Percentiles rank a stretch among this genome's conserved stretches.
These are phyloP conservation scores for Diaporthe ilicicola DNA, from an alignment of 2,329 filamentous ascomycete genomes.

Conservation along the genomic window DNA sequence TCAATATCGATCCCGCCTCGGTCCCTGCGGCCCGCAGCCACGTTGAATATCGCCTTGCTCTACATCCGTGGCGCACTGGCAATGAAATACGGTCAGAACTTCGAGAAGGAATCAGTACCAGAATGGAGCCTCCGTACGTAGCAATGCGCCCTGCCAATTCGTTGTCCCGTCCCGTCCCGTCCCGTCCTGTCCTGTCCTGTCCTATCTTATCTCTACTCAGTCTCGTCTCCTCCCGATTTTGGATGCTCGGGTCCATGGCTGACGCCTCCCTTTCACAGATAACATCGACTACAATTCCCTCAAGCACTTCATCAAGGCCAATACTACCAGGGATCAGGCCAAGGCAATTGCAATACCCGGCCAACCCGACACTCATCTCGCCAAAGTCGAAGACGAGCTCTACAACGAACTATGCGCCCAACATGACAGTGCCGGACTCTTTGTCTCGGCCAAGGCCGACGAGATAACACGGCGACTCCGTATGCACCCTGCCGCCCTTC, in stretches of 20 bases:
- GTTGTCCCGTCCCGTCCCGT: background rate
- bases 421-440: slow-evolving; percentile 80
- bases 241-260: slow-evolving; percentile 30
- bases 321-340: slow-evolving; percentile 77
- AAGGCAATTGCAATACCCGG: slow-evolving; percentile 79
- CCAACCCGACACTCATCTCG: slow-evolving; percentile 65
- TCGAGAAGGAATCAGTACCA: slow-evolving; percentile 79
- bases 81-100: slow-evolving; percentile 82
- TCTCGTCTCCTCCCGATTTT: background rate
- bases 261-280: slow-evolving; percentile 55
- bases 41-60: background rate
- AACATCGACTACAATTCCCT: slow-evolving; percentile 91
- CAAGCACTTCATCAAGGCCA: slow-evolving; percentile 83
- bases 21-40: background rate
- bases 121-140: slow-evolving; percentile 79
- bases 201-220: background rate
- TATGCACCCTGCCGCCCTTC: slow-evolving; percentile 47
- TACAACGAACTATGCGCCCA: slow-evolving; percentile 76
- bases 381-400: slow-evolving; percentile 75
- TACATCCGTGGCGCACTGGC: slow-evolving; percentile 14
- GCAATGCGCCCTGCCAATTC: background rate
- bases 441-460: slow-evolving; percentile 81
- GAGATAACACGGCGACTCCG: slow-evolving; percentile 77
- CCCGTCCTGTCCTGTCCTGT: slow-evolving; percentile 23
- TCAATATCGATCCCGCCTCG: background rate